These are phyloP conservation scores for Apophysomyces elegans DNA, from an alignment of 371 early-diverging fungal genomes.

Conservation along the genomic window DNA sequence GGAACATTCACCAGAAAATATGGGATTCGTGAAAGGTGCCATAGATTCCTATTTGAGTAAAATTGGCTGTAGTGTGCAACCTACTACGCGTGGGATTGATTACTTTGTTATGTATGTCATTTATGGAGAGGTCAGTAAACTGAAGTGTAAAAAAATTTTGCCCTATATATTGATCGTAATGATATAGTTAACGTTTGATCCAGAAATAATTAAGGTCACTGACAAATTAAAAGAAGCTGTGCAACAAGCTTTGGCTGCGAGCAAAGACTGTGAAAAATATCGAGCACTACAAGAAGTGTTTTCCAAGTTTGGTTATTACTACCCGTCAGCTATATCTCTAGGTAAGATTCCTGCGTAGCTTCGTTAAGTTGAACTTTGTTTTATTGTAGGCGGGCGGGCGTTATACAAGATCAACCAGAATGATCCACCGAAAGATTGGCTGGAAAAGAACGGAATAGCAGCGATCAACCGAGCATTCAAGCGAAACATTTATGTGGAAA, in stretches of 20 bases:
- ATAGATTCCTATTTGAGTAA: neutral
- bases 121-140: neutral
- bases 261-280: neutral
- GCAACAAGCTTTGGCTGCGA: neutral
- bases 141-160: neutral
- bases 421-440: slow-evolving; percentile 1
- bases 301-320: neutral
- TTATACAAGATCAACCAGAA: neutral
- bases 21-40: neutral
- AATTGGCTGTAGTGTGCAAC: neutral
- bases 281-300: neutral
- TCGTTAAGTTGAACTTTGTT: neutral
- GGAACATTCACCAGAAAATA: neutral
- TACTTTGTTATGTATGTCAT: slow-evolving; percentile 4
- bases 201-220: neutral
- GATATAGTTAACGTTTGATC: neutral
- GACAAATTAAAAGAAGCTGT: neutral
- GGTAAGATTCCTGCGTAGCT: neutral
- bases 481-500: neutral
- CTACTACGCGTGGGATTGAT: neutral
- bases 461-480: neutral
- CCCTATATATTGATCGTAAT: neutral
- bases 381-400: neutral
- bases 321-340: neutral
- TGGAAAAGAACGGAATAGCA: neutral